Evolutionary conservation across 2,329 filamentous ascomycete species (phyloP).

Genomic region (Cephalotrichum gorgonifer): DNA sequence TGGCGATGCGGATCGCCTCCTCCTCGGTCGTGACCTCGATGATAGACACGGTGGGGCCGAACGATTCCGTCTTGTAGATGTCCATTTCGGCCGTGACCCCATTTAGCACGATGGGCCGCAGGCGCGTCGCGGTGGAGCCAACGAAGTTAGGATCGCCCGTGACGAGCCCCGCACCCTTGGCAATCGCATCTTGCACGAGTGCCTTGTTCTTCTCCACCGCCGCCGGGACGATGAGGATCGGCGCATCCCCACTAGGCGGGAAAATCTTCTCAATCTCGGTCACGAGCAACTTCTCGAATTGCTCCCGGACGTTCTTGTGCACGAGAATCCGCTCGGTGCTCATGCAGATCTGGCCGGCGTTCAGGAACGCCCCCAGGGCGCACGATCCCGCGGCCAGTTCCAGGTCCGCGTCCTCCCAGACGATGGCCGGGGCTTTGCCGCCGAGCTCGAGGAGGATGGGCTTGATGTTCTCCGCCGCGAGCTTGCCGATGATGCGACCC

Average conservation of each 20-base stretch:
- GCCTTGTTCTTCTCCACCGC: slow-evolving; percentile 56
- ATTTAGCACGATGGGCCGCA: slow-evolving; percentile 59
- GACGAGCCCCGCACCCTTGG: slow-evolving; percentile 51
- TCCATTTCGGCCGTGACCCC: slow-evolving; percentile 57
- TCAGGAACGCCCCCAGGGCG: slow-evolving; percentile 59
- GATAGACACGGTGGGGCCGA: slow-evolving; percentile 64
- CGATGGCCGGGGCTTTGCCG: slow-evolving; percentile 69
- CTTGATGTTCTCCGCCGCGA: slow-evolving; percentile 66
- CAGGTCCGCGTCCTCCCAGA: slow-evolving; percentile 72
- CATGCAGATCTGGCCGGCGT: slow-evolving; percentile 80
- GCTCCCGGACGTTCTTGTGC: slow-evolving; percentile 32
- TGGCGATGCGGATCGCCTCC: slow-evolving; percentile 63
- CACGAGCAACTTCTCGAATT: slow-evolving; percentile 35
- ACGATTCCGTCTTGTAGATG: slow-evolving; percentile 64
- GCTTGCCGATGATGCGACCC: slow-evolving; percentile 59
- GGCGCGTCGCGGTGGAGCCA: slow-evolving; percentile 20
- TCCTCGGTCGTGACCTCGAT: slow-evolving; percentile 58
- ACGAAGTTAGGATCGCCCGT: slow-evolving; percentile 23
- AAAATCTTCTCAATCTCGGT: slow-evolving; percentile 30
- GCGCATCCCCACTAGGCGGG: slow-evolving; percentile 49
- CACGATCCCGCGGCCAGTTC: slow-evolving; percentile 59
- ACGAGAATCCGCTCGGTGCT: slow-evolving; percentile 64
- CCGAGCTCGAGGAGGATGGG: slow-evolving; percentile 73
- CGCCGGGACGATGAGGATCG: slow-evolving; percentile 58
- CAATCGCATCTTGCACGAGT: slow-evolving; percentile 56